Percentiles rank a stretch among this genome's conserved stretches.
These are phyloP conservation scores for Bolboschoenoplectus hybrid DNA, from an alignment of 202 grass and related monocot genomes.

Conservation along the genomic window DNA sequence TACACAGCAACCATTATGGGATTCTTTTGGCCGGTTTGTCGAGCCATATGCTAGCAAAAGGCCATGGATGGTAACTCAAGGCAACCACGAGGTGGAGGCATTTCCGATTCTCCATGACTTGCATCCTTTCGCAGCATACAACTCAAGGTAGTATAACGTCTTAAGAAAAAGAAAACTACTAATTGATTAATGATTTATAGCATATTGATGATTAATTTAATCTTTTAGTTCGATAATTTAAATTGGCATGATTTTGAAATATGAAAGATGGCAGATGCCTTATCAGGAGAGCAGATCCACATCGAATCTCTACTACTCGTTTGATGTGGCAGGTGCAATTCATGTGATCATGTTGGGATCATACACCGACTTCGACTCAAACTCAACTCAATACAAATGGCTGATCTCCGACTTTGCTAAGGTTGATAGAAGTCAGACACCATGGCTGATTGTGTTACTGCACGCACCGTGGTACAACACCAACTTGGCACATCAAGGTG, in stretches of 20 bases:
- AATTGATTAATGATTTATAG: conserved; percentile 1
- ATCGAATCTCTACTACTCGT: conserved; percentile 86
- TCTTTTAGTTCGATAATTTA: neutral
- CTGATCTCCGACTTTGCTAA: conserved; percentile 62
- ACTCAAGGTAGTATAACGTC: conserved; percentile 46
- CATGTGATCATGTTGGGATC: conserved; percentile 82
- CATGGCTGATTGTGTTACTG: conserved; percentile 66
- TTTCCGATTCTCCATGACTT: conserved; percentile 31
- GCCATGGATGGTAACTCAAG: conserved; percentile 87
- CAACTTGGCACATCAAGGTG: conserved; percentile 70
- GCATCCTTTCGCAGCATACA: conserved; percentile 61
- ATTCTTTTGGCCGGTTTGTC: conserved; percentile 85
- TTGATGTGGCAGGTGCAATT: conserved; percentile 57
- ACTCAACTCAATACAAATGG: conserved; percentile 73
- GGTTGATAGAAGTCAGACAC: conserved; percentile 64
- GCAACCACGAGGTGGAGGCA: conserved; percentile 87
- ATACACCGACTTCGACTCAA: conserved; percentile 51
- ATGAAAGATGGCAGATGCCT: conserved; percentile 44
- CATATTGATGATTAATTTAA: neutral
- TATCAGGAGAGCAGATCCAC: conserved; percentile 80
- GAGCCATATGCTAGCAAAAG: conserved; percentile 57
- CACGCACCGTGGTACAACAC: conserved; percentile 97
- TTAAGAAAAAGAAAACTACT: neutral
- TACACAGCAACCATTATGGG: conserved; percentile 77
- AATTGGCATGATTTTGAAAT: neutral